Percentiles rank a stretch among this genome's conserved stretches.
These are phyloP conservation scores for Wickerhamiella azyma DNA, from an alignment of 805 yeast species.

Conservation along the genomic window DNA sequence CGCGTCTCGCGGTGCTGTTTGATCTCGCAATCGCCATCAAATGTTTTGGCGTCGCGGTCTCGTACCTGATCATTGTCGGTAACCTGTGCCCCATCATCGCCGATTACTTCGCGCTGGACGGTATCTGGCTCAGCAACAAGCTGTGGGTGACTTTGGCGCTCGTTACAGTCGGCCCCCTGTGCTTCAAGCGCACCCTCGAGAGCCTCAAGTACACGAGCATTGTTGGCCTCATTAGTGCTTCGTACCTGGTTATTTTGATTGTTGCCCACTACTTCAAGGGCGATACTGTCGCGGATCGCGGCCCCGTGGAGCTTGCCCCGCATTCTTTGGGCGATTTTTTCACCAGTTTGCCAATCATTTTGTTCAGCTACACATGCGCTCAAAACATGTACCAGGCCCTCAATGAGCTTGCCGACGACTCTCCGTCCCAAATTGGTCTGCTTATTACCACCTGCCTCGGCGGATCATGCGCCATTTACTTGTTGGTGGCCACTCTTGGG, in stretches of 20 bases:
- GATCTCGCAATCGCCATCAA: constrained; percentile 64
- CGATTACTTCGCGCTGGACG: constrained; percentile 18
- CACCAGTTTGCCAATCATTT: constrained; percentile 75
- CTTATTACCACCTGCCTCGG: constrained; percentile 43
- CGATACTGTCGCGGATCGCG: constrained; percentile 40
- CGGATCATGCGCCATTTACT: constrained; percentile 47
- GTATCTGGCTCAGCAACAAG: constrained; percentile 34
- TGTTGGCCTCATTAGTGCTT: constrained; percentile 69
- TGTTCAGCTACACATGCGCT: constrained; percentile 91
- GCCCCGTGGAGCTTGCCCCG: constrained; percentile 40
- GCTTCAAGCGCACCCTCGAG: constrained; percentile 62
- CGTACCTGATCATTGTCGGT: constrained; percentile 59
- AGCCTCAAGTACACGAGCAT: constrained; percentile 77
- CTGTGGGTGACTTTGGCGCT: constrained; percentile 17
- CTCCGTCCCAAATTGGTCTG: constrained; percentile 33
- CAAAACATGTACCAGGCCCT: constrained; percentile 86
- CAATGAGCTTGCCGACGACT: constrained; percentile 56
- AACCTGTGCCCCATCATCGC: constrained; percentile 52
- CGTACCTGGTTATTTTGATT: constrained; percentile 60
- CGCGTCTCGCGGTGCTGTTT: constrained; percentile 50
- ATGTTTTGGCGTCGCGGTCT: constrained; percentile 70
- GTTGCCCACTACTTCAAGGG: constrained; percentile 50
- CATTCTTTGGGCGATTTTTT: constrained; percentile 32
- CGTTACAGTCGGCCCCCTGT: constrained; percentile 42
- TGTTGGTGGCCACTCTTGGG: constrained; percentile 67